Base-by-base conservation (phyloP, 2,329 filamentous ascomycete genomes). In the Escovopsis sp. region DNA sequence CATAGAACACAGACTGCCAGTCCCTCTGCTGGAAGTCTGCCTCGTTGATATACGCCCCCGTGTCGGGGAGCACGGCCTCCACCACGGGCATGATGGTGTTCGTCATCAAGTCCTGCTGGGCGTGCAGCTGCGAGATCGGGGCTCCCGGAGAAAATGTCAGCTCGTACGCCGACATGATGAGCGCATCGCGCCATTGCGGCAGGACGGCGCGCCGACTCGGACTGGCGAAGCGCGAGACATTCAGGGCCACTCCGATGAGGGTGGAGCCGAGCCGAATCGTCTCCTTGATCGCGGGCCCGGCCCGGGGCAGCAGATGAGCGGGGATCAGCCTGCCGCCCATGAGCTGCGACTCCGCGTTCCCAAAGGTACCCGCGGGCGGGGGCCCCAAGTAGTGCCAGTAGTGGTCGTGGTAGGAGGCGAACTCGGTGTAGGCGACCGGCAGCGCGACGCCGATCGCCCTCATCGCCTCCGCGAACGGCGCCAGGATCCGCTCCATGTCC, bases 41-140 rank as follows among this genome's bases (percentile, higher is more conserved):
- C 58, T 77, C 72, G 46, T 72, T 73, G 51, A 69, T 53, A 47
- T 73, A 73, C 4, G 65, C 58, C 4, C 68, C 68, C 1, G 55
- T 55, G 2, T 59, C 63, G 4, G 65, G 66, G 0, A 65, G 51
- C 3, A 48, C 48, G 2, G 48, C 51, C 23, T 52, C 50, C 5
- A 59, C 47, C 12, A 53, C 39, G 2, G 54, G 54, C 45, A 48
- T 48, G 8, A 57, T 43, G n/a, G 51, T 48, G 6, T 55, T 39
- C 1, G 55, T 59, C 37, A 59, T 59, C n/a, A 47, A 48, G 40
- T 56, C 47, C 46, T 61, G 58, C 4, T 50, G 48, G 26, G 51
- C 49, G 3, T 19, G 10, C 3, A 55, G 39, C 56, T 61, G 59
- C 12, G 56, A 52, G 6, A 44, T 47, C 45, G 53, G 56, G 7